Evolutionary conservation across 805 yeast species (phyloP), one percentile per base, ranked within the genome.

Genomic region (Sugiyamaella lignohabitans): DNA sequence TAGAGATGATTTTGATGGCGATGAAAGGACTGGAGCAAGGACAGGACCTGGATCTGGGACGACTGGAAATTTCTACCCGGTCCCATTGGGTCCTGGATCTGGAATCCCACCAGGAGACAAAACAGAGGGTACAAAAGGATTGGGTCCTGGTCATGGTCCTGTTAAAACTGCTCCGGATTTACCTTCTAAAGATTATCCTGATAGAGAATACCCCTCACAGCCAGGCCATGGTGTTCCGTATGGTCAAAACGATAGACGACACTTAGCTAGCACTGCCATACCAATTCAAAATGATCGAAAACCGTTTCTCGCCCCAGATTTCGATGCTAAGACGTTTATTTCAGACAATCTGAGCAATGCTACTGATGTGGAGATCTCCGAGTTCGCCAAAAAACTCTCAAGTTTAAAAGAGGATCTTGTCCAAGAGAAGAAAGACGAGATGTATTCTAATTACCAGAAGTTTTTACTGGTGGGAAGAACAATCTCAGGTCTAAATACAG

Each of bases 341-440:
- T 69, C 71, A 10, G 59, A 67, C 11, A 75, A 78, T 46, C 61
- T 86, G 50, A 68, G 78, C 8, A 75, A 78, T 51, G 86, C 87
- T 1, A 76, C 83, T 4, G 91, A 89, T 2, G 64, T 77, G 1
- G 84, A 81, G 50, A 82, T 86, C 29, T 88, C 84, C 55, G 78
- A 76, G 46, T 84, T 83, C 62, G 78, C 81, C 49, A 72, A 76
- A 17, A 74, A 72, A 44, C 66, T 85, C 52, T 57, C 64, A 1
- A 66, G 70, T 36, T 70, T 82, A 53, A 74, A 77, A 23, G 48
- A 40, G n/a, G n/a, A 22, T 38, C 75, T 84, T 35, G 75, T 75
- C 17, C 66, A 67, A 29, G 49, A 55, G 35, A 61, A 61, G 49
- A 56, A 57, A 39, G 59, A 53, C 20, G 52, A 53, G 8, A 45